A percentile compares a stretch with the other conserved stretches of the same genome.
These are phyloP conservation scores for Jacaranda mimosifolia DNA, from an alignment of 257 asterid species.

Conservation along the genomic window DNA sequence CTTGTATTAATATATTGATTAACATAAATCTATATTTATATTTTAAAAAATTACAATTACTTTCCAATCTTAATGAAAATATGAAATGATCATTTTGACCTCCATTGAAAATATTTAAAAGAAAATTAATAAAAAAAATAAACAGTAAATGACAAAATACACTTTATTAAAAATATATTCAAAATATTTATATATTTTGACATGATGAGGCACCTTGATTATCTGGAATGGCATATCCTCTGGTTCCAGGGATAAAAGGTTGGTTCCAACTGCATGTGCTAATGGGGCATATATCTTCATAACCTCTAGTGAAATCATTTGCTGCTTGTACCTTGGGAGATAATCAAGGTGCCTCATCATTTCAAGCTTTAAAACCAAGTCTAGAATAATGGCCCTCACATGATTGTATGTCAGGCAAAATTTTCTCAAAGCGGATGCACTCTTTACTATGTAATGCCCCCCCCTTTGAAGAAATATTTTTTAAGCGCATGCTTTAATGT, in stretches of 20 bases:
- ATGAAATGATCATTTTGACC: too few species aligned
- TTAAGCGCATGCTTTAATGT: conserved; percentile 82
- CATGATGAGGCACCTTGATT: too few species aligned
- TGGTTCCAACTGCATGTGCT: conserved; percentile 83
- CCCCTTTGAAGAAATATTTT: conserved; percentile 67
- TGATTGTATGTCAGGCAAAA: conserved; percentile 89
- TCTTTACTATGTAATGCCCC: conserved; percentile 68
- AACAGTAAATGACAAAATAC: too few species aligned
- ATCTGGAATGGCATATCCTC: conserved; percentile 94
- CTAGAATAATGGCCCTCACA: conserved; percentile 81
- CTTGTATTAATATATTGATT: too few species aligned
- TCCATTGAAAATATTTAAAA: too few species aligned
- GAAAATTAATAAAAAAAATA: too few species aligned
- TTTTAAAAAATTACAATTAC: too few species aligned
- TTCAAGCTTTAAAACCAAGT: conserved; percentile 87
- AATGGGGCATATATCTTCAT: conserved; percentile 92
- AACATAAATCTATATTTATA: too few species aligned
- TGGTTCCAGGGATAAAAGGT: conserved; percentile 70
- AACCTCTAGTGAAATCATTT: conserved; percentile 73
- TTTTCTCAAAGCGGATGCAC: conserved; percentile 74
- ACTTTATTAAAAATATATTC: too few species aligned
- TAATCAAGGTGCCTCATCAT: conserved; percentile 79
- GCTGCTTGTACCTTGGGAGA: conserved; percentile 90
- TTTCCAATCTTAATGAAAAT: too few species aligned
- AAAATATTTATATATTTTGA: too few species aligned